phyloP scores from a whole-genome alignment of 345 rosid species.

The thale cress (Arabidopsis thaliana) region TAIR10.1 NC_003071.7:5549501-5550000 shows the following conservation, averaged over 20 bases:
- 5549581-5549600: conserved; percentile 82
- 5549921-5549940: conserved; percentile 94
- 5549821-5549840: conserved; percentile 8
- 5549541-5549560: conserved; percentile 99
- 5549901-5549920: conserved; percentile 97
- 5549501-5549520: conserved; percentile 34
- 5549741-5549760: conserved; percentile 96
- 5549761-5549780: conserved; percentile 97
- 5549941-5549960: conserved; percentile 90
- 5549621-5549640: not conserved
- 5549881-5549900: conserved; percentile 75
- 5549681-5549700: conserved; percentile 99
- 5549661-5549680: conserved; percentile 92
- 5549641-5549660: conserved; percentile 18
- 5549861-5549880: conserved; percentile 14
- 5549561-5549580: conserved; percentile 99
- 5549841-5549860: conserved; percentile 1
- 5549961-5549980: conserved; percentile 96
- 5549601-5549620: conserved; percentile 26
- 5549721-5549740: conserved; percentile 99
- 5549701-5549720: conserved; percentile 98
- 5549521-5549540: conserved; percentile 95
- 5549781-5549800: conserved; percentile 93
- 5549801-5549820: conserved; percentile 32
- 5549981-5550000: conserved; percentile 65